Percentiles rank a stretch among this genome's conserved stretches.
Conservation (phyloP, 805 yeast species). For the Candida koratica region DNA sequence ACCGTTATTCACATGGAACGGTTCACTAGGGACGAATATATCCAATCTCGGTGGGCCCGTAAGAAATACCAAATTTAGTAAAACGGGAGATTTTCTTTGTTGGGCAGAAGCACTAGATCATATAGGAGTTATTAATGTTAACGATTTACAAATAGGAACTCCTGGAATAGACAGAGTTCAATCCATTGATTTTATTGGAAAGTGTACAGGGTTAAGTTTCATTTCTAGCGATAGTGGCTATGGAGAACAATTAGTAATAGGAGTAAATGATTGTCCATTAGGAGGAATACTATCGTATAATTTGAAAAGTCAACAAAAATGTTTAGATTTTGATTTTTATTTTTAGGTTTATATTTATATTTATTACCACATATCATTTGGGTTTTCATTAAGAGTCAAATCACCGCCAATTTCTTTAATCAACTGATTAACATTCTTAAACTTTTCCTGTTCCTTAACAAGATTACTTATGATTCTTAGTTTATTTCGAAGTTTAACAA, state of each 20-base stretch:
- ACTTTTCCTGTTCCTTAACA: conserved; percentile 28
- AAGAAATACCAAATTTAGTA: conserved; percentile 49
- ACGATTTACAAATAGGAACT: conserved; percentile 21
- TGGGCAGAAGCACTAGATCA: conserved; percentile 62
- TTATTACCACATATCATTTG: conserved; percentile 41
- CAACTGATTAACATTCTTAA: conserved; percentile 28
- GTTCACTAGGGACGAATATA: conserved; percentile 24
- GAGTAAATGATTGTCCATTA: conserved; percentile 50
- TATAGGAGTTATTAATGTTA: conserved; percentile 45
- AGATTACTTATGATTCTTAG: conserved; percentile 46
- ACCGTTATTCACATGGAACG: conserved; percentile 32
- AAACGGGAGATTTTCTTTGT: conserved; percentile 41
- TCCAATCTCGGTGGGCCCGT: conserved; percentile 44
- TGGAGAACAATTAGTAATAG: conserved; percentile 49
- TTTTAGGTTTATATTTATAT: conserved; percentile 14
- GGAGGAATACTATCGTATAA: conserved; percentile 56
- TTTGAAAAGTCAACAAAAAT: conserved; percentile 29
- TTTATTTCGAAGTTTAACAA: conserved; percentile 58
- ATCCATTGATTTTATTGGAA: conserved; percentile 53
- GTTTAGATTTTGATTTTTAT: conserved; percentile 39
- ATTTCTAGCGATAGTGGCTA: conserved; percentile 38
- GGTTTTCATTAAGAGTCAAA: conserved; percentile 33
- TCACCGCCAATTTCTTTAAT: conserved; percentile 37
- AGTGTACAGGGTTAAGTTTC: conserved; percentile 53
- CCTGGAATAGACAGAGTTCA: conserved; percentile 31